Conservation (phyloP, 2,329 filamentous ascomycete species). For the Talaromyces sp. region DNA sequence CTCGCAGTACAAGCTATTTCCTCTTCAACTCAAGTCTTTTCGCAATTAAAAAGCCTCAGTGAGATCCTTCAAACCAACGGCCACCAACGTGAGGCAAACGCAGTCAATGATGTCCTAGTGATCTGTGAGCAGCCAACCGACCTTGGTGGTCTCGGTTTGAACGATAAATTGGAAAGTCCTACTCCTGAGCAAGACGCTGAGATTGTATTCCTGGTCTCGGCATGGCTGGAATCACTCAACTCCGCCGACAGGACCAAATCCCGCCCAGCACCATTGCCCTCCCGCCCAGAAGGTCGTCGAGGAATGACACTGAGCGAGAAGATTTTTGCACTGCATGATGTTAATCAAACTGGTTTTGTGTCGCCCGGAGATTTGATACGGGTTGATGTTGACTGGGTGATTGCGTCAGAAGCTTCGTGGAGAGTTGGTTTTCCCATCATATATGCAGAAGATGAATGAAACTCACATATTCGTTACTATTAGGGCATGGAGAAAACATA, state of each 20-base stretch:
- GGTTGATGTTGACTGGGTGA: slow-evolving; percentile 43
- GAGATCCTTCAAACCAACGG: slow-evolving; percentile 1
- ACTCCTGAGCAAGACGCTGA: slow-evolving; percentile 15
- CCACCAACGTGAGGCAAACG: slow-evolving; percentile 8
- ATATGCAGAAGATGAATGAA: neutral
- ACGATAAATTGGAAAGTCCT: neutral
- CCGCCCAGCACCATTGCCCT: slow-evolving; percentile 5
- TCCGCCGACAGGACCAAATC: slow-evolving; percentile 17
- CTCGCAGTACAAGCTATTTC: neutral
- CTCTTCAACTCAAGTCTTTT: neutral
- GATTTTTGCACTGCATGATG: slow-evolving; percentile 43
- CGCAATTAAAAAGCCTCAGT: neutral
- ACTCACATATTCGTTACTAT: neutral
- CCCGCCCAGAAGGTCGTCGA: slow-evolving; percentile 14
- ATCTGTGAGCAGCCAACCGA: slow-evolving; percentile 17
- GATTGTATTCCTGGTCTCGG: slow-evolving; percentile 20
- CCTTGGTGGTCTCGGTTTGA: slow-evolving; percentile 16
- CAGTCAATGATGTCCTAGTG: slow-evolving; percentile 15
- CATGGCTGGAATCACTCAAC: slow-evolving; percentile 26
- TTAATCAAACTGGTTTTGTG: slow-evolving; percentile 29
- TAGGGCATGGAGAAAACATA: slow-evolving; percentile 40
- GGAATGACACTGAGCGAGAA: slow-evolving; percentile 44
- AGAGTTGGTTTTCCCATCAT: slow-evolving; percentile 16
- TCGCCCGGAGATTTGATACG: slow-evolving; percentile 37
- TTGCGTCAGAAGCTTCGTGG: slow-evolving; percentile 43